Conservation (phyloP, 2,329 filamentous ascomycete genomes). For the Botrytis sinoallii region DNA sequence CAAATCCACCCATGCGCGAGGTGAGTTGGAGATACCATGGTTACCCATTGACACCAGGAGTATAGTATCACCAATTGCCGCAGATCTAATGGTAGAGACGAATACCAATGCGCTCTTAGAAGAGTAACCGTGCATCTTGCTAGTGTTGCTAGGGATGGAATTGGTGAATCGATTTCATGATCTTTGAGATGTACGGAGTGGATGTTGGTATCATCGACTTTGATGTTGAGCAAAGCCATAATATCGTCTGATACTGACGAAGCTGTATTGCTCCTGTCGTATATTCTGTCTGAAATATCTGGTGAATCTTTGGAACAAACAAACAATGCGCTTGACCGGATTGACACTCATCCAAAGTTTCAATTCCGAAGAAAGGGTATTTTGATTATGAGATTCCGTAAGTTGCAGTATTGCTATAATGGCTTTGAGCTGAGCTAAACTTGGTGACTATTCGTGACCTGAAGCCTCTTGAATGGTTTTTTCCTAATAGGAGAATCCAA, state of each 20-base stretch:
- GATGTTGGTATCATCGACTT: neutral
- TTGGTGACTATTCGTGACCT: neutral
- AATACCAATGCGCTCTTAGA: neutral
- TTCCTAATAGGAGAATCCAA: neutral
- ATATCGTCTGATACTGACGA: neutral
- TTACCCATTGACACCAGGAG: neutral
- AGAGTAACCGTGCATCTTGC: neutral
- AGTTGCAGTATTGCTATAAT: neutral
- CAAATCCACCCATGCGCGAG: neutral
- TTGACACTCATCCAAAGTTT: neutral
- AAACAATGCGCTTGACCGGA: neutral
- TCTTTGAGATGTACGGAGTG: neutral
- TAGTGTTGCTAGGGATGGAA: neutral
- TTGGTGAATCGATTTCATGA: neutral
- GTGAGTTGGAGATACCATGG: neutral
- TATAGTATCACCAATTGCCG: neutral
- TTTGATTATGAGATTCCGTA: neutral
- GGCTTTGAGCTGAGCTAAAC: neutral
- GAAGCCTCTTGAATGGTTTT: neutral
- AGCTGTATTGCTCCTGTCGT: accelerated
- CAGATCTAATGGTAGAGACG: neutral
- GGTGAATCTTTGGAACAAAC: neutral
- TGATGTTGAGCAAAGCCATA: neutral
- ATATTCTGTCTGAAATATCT: neutral
- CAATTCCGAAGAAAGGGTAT: neutral